A percentile compares a stretch with the other conserved stretches of the same genome.
These are phyloP conservation scores for Jackrogersella minutella DNA, from an alignment of 495 filamentous ascomycete species.

Conservation along the genomic window DNA sequence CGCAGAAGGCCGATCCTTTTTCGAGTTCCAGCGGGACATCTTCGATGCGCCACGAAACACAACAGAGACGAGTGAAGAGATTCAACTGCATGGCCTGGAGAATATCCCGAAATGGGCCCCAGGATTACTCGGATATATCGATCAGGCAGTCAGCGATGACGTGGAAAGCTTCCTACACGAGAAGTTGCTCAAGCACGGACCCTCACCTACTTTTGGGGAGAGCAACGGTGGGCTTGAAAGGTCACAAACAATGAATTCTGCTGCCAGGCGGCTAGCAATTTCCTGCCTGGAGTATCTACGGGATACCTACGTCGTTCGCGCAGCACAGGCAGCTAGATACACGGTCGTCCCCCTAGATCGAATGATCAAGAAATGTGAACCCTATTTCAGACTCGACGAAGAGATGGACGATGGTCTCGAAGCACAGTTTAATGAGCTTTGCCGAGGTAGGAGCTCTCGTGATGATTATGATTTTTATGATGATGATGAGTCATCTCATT, in stretches of 20 bases:
- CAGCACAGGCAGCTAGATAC: constrained; percentile 52
- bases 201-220: constrained; percentile 42
- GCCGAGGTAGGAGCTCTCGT: constrained; percentile 48
- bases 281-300: constrained; percentile 57
- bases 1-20: constrained; percentile 51
- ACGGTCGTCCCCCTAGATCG: constrained; percentile 50
- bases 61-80: constrained; percentile 38
- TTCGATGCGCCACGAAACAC: constrained; percentile 45
- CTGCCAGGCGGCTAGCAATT: constrained; percentile 52
- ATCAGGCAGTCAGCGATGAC: constrained; percentile 60
- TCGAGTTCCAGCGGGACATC: constrained; percentile 51
- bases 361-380: constrained; percentile 53
- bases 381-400: constrained; percentile 51
- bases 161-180: constrained; percentile 65
- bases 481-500: not conserved
- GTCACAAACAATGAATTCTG: constrained; percentile 40
- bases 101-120: constrained; percentile 71
- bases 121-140: constrained; percentile 69
- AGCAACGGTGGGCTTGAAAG: constrained; percentile 34
- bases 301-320: constrained; percentile 52
- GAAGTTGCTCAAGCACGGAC: constrained; percentile 60
- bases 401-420: constrained; percentile 48
- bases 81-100: constrained; percentile 51
- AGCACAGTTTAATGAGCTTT: constrained; percentile 49
- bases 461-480: too few species aligned